Conservation (phyloP, 2,329 filamentous ascomycete genomes). For the Penicillium sp. region DNA sequence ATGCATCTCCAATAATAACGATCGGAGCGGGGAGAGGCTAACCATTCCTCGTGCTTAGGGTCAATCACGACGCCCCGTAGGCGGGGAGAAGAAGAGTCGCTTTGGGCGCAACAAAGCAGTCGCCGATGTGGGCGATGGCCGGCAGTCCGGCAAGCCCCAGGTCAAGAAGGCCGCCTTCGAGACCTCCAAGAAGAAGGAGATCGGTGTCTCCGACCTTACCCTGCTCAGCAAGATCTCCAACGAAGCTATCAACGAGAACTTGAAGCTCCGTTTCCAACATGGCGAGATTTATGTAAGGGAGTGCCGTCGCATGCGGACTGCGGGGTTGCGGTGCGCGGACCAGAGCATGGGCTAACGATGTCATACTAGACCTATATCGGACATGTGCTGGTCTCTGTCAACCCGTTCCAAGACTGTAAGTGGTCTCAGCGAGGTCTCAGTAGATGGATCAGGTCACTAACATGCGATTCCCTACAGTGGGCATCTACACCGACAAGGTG, state of each 20-base stretch:
- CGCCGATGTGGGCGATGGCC: constrained; percentile 42
- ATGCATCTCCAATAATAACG: background rate
- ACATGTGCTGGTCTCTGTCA: constrained; percentile 98
- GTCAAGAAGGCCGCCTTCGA: constrained; percentile 97
- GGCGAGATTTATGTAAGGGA: constrained; percentile 80
- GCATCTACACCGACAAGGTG: constrained; percentile 94
- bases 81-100: constrained; percentile 42
- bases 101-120: constrained; percentile 42
- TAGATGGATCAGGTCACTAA: constrained; percentile 33
- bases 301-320: constrained; percentile 10
- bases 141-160: constrained; percentile 55
- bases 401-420: constrained; percentile 85
- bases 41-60: constrained; percentile 25
- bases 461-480: constrained; percentile 51
- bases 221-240: constrained; percentile 98
- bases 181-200: constrained; percentile 96
- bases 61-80: constrained; percentile 42
- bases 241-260: constrained; percentile 97
- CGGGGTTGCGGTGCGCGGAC: constrained; percentile 14
- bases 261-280: constrained; percentile 97
- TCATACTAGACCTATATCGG: constrained; percentile 79
- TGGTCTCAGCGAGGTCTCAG: constrained; percentile 17
- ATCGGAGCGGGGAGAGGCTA: background rate
- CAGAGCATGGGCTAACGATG: constrained; percentile 13
- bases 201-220: constrained; percentile 95